A percentile compares a stretch with the other conserved stretches of the same genome.
These are phyloP conservation scores for Periconia sp. DNA, from an alignment of 2,329 filamentous ascomycete species.

Conservation along the genomic window DNA sequence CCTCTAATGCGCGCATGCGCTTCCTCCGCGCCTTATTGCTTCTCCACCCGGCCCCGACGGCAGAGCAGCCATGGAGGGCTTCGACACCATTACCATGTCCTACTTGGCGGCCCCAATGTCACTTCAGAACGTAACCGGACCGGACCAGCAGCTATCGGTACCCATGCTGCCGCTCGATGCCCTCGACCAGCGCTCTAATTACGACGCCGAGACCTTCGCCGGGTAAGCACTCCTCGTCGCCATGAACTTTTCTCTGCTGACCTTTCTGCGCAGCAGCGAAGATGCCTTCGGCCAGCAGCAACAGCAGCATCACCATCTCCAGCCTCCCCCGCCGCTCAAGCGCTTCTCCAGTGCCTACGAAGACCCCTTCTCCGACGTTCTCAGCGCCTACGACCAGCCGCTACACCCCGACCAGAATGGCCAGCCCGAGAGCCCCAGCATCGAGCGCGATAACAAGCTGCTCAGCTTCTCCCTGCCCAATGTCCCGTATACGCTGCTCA, in stretches of 20 bases:
- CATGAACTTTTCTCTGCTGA: constrained; percentile 34
- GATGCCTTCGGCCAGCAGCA: constrained; percentile 55
- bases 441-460: constrained; percentile 67
- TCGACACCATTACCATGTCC: constrained; percentile 67
- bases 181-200: constrained; percentile 65
- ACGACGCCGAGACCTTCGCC: constrained; percentile 65
- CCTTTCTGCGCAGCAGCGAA: constrained; percentile 52
- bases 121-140: constrained; percentile 58
- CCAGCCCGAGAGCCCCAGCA: constrained; percentile 59
- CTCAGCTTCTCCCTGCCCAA: constrained; percentile 57
- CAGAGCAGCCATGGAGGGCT: constrained; percentile 57
- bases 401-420: constrained; percentile 53
- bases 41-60: constrained; percentile 27
- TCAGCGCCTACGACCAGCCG: constrained; percentile 56
- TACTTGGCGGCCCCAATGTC: constrained; percentile 65
- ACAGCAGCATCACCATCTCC: constrained; percentile 51
- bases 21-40: constrained; percentile 16
- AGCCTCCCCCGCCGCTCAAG: constrained; percentile 50
- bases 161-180: constrained; percentile 59
- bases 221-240: constrained; percentile 54
- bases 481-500: constrained; percentile 65
- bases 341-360: constrained; percentile 58
- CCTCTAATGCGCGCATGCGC: constrained; percentile 38
- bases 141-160: constrained; percentile 45
- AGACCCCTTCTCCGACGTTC: constrained; percentile 58